These are phyloP conservation scores for Aureobasidium musti DNA, from an alignment of 2,329 filamentous ascomycete species.

Conservation along the genomic window DNA sequence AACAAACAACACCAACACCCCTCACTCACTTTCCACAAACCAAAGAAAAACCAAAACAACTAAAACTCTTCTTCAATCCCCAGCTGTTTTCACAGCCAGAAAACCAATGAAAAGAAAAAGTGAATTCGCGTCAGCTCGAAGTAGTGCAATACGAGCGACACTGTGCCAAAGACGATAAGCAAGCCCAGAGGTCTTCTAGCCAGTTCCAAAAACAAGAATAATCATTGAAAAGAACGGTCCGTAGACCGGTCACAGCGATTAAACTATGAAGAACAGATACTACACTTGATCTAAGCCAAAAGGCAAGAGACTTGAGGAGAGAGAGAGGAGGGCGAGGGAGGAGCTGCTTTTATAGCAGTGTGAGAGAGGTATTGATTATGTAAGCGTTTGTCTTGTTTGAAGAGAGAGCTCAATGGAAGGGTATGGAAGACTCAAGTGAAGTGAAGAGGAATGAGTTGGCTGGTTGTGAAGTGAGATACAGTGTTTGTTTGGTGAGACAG, in stretches of 20 bases:
- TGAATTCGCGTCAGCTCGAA: slow-evolving; percentile 69
- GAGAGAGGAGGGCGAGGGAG: background rate
- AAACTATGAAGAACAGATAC: slow-evolving; percentile 80
- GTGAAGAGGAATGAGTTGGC: too few species aligned
- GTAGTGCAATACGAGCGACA: slow-evolving; percentile 77
- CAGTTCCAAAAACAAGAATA: slow-evolving; percentile 74
- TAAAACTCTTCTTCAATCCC: slow-evolving; percentile 39
- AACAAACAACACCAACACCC: too few species aligned
- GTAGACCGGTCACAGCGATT: slow-evolving; percentile 85
- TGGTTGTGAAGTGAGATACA: too few species aligned
- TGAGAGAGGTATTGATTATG: too few species aligned
- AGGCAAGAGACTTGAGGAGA: slow-evolving; percentile 4
- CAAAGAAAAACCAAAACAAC: too few species aligned
- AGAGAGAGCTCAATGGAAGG: too few species aligned
- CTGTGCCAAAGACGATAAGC: slow-evolving; percentile 65
- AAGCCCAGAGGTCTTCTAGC: slow-evolving; percentile 68
- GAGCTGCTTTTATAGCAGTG: too few species aligned
- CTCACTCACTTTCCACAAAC: too few species aligned
- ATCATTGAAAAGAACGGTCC: slow-evolving; percentile 67
- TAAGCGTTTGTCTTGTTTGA: too few species aligned
- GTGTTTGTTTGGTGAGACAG: too few species aligned
- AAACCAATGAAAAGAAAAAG: slow-evolving; percentile 38
- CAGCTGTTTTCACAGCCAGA: slow-evolving; percentile 29
- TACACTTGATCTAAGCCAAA: slow-evolving; percentile 28
- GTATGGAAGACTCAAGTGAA: too few species aligned